Evolutionary conservation across 352 stramenopile genomes (phyloP), one percentile per base, ranked within the genome.

Genomic region (Globisporangium carolinianum): DNA sequence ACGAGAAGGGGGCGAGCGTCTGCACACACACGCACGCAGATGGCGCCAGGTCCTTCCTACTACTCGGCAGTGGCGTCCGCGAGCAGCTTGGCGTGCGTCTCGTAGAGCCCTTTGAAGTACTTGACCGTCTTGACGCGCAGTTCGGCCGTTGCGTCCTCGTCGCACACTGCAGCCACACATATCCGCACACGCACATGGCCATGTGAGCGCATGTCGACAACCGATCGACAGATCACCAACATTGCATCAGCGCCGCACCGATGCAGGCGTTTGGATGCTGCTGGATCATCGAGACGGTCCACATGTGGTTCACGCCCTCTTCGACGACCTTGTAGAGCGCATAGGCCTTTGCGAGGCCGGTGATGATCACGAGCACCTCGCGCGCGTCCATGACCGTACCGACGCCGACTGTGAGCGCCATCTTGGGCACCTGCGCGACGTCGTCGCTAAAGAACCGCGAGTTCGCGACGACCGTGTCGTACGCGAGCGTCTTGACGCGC

Each of bases 281-380:
- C 72, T 96, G 87, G 57, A 96, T 82, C 61, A 83, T 79, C 5
- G 81, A 94, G 43, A 96, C 87, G 11, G 87, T 96, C 87, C 87
- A 96, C 87, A 96, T 96, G 74, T 96, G 86, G 61, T 89, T 94
- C 24, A 96, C 77, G 55, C 87, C 87, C 55, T 96, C 85, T 57
- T 96, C 87, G 17, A 96, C 89, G 24, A 88, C 87, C 66, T 96
- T 95, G 63, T 89, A 86, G 4, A 96, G 76, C 50, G 87, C 87
- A 60, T 92, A 90, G 0, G 86, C 75, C 65, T 96, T 96, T 65
- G 78, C 69, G 24, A 86, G 80, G 43, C 87, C 87, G 32, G 82
- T 92, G 64, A 96, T 94, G 67, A 96, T 87, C 52, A 96, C 80
- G 24, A 96, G 65, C 51, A 96, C 86, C 62, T 96, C 87, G 10